Evolutionary conservation across 1,139 yeast genomes (phyloP).

Genomic region (Taphrina flavorubra): DNA sequence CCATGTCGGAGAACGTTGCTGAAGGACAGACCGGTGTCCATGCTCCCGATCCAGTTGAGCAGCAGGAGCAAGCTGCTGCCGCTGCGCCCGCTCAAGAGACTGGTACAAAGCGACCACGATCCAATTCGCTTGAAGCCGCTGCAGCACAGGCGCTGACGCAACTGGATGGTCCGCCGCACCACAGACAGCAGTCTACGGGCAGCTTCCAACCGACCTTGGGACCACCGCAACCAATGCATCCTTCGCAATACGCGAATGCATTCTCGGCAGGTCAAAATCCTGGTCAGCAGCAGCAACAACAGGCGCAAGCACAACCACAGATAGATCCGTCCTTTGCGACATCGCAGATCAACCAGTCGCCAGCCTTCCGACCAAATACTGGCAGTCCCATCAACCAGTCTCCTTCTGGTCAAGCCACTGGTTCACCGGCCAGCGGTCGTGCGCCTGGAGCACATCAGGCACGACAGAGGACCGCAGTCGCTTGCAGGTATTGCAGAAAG

Average conservation of each 20-base stretch:
- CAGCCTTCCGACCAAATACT: slow-evolving; percentile 18
- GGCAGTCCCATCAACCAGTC: slow-evolving; percentile 5
- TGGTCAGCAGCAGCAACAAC: slow-evolving; percentile 11
- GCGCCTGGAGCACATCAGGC: slow-evolving; percentile 53
- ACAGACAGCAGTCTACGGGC: slow-evolving; percentile 20
- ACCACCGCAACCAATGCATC: slow-evolving; percentile 36
- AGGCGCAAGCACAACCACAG: slow-evolving; percentile 10
- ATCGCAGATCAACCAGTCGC: slow-evolving; percentile 24
- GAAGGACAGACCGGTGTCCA: slow-evolving; percentile 3
- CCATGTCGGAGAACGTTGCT: slow-evolving; percentile 3
- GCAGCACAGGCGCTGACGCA: slow-evolving; percentile 32
- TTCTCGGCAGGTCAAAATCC: slow-evolving; percentile 28
- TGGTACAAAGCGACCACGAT: slow-evolving; percentile 21
- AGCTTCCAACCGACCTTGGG: slow-evolving; percentile 28
- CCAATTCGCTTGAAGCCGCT: slow-evolving; percentile 30
- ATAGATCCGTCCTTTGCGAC: slow-evolving; percentile 6
- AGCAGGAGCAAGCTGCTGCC: slow-evolving; percentile 8
- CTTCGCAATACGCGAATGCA: slow-evolving; percentile 29
- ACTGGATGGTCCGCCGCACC: slow-evolving; percentile 31
- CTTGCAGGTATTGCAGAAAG: slow-evolving; percentile 40
- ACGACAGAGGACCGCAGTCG: slow-evolving; percentile 43
- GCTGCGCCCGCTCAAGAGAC: slow-evolving; percentile 20
- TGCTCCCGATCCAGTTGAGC: slow-evolving; percentile 5
- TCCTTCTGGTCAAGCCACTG: slow-evolving; percentile 6
- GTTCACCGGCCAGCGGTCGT: slow-evolving; percentile 20